Evolutionary conservation across 1,284 basidiomycete species (phyloP), one percentile per base, ranked within the genome.

Genomic region (Trichosporon sp.): DNA sequence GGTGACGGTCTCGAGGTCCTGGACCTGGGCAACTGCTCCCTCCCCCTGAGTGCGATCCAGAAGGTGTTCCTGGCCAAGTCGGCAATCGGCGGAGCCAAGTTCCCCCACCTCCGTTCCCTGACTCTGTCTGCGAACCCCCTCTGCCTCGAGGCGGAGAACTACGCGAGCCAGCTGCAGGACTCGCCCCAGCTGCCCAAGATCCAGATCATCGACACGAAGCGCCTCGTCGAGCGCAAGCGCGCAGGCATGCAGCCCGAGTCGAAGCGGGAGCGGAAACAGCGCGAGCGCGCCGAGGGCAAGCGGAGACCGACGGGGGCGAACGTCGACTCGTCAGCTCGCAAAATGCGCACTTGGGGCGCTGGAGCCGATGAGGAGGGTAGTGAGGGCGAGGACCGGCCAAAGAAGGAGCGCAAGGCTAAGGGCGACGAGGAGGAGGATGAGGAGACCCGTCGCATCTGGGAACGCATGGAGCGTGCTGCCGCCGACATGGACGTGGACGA

Each of bases 1-100:
- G 82, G 82, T 3, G 79, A 80, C 63, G 82, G 82, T 8, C 74
- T 83, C 14, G 79, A 82, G 69, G 78, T 78, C 0, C 76, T 83
- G 46, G 82, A 83, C 69, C 67, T 82, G 1, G 82, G 82, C 26
- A 81, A 80, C 69, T 83, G 82, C 67, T 78, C 79, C 1, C 73
- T 83, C 11, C 61, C 77, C n/a, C 77, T 73, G 43, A 32, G 69
- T 0, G 70, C 78, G 10, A 69, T 80, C 8, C 31, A 37, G 31
- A 19, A 32, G 14, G 10, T 46, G 14, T 63, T 63, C 59, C 31
- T 63, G 16, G 59, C 14, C 43, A 46, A 46, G 43, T 16, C 16
- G 8, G 43, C 43, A 5, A 6, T n/a, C 16, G 43, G 43, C 43
- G 43, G 68, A 0, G 38, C 68, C 4, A 26, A 46, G 32, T 66